Base-by-base conservation (phyloP, 2,329 filamentous ascomycete species). In the Epichloe typhina region DNA sequence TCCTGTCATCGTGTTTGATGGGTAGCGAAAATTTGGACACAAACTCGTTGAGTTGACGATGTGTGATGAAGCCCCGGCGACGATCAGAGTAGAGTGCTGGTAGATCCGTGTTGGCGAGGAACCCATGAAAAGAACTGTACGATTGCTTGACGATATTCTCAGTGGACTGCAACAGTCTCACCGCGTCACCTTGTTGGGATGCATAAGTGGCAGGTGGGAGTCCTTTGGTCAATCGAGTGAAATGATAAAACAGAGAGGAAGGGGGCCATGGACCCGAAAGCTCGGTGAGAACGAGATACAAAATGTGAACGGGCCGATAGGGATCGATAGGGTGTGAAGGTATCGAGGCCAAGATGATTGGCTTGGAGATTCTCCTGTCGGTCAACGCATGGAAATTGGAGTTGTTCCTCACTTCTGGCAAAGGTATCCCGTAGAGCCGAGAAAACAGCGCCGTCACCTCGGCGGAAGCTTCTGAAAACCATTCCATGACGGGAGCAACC, bases 281-380 rank as follows among this genome's bases (percentile, higher is more conserved):
- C 36, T 52, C 50, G 15, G 50, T 49, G 9, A 52, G 23, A 19
- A 52, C 11, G 21, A 52, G 40, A n/a, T 52, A 52, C 9, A 52
- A 35, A 23, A 52, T 40, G 41, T 52, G 50, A 19, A 52, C 23
- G 11, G 50, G 50, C 9, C 50, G 50, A 48, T 52, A 52, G 9
- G 50, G 43, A 5, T 45, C 46, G 21, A 40, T 46, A 21, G 33
- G 41, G 33, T 39, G 13, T 8, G 41, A 17, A 44, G 50, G 50
- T 11, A 52, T 49, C 3, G 50, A 52, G 12, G 50, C 50, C 17
- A 52, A 38, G 13, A 52, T 38, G 13, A 47, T 47, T 21, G 33
- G 15, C 5, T 21, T 21, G 12, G 35, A 37, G 19, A 47, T 39
- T 37, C 12, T 41, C 17, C 19, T 47, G 7, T 40, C 36, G 23